These are phyloP conservation scores for Scenedesmus sp. DNA, from an alignment of 163 green algal species.

Conservation along the genomic window DNA sequence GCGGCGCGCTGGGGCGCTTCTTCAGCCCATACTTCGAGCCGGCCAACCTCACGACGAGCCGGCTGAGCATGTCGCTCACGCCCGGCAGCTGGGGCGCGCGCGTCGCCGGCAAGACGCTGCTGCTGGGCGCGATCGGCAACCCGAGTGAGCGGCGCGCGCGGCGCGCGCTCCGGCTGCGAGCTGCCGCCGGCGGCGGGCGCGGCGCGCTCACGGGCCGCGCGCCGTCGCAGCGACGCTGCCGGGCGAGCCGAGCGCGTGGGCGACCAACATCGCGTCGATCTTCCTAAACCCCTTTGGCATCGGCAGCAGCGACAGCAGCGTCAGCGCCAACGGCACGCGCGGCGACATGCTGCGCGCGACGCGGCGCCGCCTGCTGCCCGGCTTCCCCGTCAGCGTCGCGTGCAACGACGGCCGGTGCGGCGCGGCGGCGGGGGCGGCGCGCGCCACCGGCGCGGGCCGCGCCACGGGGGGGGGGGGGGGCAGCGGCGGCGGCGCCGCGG, in stretches of 20 bases:
- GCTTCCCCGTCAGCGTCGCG: constrained; percentile 18
- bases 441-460: background rate
- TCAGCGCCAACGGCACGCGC: constrained; percentile 15
- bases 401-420: constrained; percentile 16
- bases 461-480: too few species aligned
- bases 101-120: constrained; percentile 18
- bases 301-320: constrained; percentile 39
- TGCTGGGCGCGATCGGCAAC: constrained; percentile 24
- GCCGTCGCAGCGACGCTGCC: constrained; percentile 8
- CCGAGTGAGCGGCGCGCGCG: constrained; percentile 5
- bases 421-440: background rate
- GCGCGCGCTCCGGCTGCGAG: too few species aligned
- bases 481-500: too few species aligned
- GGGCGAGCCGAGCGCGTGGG: constrained; percentile 29
- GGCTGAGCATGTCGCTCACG: constrained; percentile 30
- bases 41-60: constrained; percentile 32
- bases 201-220: too few species aligned
- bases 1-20: background rate
- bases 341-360: constrained; percentile 10
- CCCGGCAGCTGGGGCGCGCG: constrained; percentile 33
- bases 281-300: constrained; percentile 41
- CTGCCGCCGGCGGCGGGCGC: too few species aligned
- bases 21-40: constrained; percentile 44
- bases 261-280: constrained; percentile 31
- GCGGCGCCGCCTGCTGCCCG: constrained; percentile 4